Evolutionary conservation across 1,139 yeast species (phyloP), one percentile per base, ranked within the genome.

Genomic region (Protomyces arabidopsidicola): DNA sequence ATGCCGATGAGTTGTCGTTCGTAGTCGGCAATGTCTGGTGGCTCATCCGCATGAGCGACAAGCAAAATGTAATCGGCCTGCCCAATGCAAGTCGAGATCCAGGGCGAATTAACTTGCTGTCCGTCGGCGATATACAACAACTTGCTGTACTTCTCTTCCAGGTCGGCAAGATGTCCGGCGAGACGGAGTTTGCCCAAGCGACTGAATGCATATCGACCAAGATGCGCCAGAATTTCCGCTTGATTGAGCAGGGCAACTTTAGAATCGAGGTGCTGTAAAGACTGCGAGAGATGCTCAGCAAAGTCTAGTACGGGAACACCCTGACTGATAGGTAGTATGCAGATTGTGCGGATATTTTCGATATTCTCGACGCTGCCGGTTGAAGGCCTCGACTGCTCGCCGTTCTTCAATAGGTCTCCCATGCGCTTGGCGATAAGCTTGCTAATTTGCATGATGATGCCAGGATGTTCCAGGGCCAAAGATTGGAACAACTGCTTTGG

Each of bases 181-280:
- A 91, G 84, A 72, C 90, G 90, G 71, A 93, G 78, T 65, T 87
- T 84, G 0, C 97, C 90, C 66, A 93, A 79, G 70, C 86, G 91
- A 73, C 90, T 96, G 76, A 93, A 93, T 0, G 98, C 98, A 75
- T 91, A 90, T 64, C 91, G 82, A 0, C 98, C 98, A 66, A 93
- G 78, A 73, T 88, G 93, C 2, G 83, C 82, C 66, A 93, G 77
- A 0, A 91, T 86, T 0, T 91, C 82, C 0, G 96, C 86, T 72
- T 90, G 96, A 70, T 90, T 90, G 27, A 93, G 77, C 0, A 90
- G 83, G 2, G 90, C 91, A 61, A 88, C 88, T 22, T 53, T 55
- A 20, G 82, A 81, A 24, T 65, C 66, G n/a, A 48, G 24, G 31
- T 38, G 38, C 69, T 83, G 83, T 69, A 91, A 82, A 0, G 97